phyloP scores from a whole-genome alignment of 176 grass and related monocot species.

The Typha latifolia region DNA sequence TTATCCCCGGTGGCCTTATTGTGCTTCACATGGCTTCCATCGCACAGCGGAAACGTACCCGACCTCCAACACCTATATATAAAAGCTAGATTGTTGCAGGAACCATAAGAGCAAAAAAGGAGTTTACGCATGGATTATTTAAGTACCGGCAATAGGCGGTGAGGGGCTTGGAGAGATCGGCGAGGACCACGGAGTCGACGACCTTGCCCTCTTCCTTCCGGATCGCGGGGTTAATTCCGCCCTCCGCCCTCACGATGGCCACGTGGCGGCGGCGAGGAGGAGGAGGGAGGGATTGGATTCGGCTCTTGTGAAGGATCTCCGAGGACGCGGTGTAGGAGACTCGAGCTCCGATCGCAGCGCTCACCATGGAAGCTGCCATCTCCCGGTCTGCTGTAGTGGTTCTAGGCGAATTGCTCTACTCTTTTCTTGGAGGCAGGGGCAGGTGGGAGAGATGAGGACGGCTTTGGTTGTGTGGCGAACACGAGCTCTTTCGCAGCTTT shows the following conservation, averaged over 20 bases:
- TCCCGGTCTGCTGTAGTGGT: not conserved
- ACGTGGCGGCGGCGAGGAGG: slow-evolving; percentile 9
- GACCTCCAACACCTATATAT: slow-evolving; percentile 80
- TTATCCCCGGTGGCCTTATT: slow-evolving; percentile 95
- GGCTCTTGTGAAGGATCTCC: slow-evolving; percentile 1
- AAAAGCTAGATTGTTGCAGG: not conserved
- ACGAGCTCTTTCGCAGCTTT: slow-evolving; percentile 14
- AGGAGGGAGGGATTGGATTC: not conserved
- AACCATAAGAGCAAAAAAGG: not conserved
- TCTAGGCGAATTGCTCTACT: not conserved
- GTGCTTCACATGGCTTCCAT: slow-evolving; percentile 89
- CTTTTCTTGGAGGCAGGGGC: slow-evolving; percentile 1
- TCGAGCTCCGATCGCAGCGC: slow-evolving; percentile 33
- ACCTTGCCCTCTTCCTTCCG: slow-evolving; percentile 84
- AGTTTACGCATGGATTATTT: not conserved
- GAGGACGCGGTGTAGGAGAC: slow-evolving; percentile 15
- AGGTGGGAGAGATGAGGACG: slow-evolving; percentile 14
- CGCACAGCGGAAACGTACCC: slow-evolving; percentile 85
- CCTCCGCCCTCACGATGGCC: slow-evolving; percentile 52
- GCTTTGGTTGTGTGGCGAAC: slow-evolving; percentile 39
- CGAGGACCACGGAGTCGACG: slow-evolving; percentile 63
- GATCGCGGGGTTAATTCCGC: slow-evolving; percentile 70
- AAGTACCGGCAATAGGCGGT: slow-evolving; percentile 77
- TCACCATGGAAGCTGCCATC: slow-evolving; percentile 34
- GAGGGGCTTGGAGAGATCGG: slow-evolving; percentile 80